Base-by-base conservation (phyloP, 148 eudicot species). In the Vaccinium corymbosum region DNA sequence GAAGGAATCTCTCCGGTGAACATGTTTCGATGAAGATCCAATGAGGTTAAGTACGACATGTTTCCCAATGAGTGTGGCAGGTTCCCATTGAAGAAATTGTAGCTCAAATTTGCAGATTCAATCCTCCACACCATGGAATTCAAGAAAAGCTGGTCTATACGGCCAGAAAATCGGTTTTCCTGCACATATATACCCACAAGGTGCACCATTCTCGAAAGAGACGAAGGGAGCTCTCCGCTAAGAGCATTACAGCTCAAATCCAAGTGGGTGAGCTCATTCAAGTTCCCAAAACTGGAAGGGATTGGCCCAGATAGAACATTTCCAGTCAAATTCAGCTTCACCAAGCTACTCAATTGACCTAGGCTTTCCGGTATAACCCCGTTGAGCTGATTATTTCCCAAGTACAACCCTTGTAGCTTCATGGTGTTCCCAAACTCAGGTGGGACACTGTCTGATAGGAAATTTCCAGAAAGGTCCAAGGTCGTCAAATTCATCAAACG, bases 11-110 rank as follows among this genome's bases (percentile, higher is more conserved):
- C 84, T 10, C 91, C 90, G 0, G 82, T 82, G 52, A 91, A 89
- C 49, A 71, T 48, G 73, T 91, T 91, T 8, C 89, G 83, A 72
- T 91, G 93, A 57, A 91, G 82, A 88, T 91, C 93, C 88, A 91
- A 80, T 0, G 77, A 86, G 3, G 88, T 86, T 81, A 89, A 83
- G 68, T 88, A 89, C 0, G 91, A 86, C 88, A 88, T n/a, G 38
- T 91, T 91, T 6, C 91, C 91, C 82, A 91, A 57, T 16, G 88
- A 85, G 16, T 12, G 56, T 20, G 93, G 91, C 86, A 89, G 80
- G 68, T 50, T 76, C 0, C 93, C 93, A 13, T 17, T 51, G 8
- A 89, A 80, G 35, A 86, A 71, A 71, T 89, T 91, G 64, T 72
- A n/a, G 68, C 93, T 88, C 80, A 91, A 61, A 83, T 91, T 88